These are phyloP conservation scores for Intubia oerlemansii DNA, from an alignment of 2,329 filamentous ascomycete species.

Conservation along the genomic window DNA sequence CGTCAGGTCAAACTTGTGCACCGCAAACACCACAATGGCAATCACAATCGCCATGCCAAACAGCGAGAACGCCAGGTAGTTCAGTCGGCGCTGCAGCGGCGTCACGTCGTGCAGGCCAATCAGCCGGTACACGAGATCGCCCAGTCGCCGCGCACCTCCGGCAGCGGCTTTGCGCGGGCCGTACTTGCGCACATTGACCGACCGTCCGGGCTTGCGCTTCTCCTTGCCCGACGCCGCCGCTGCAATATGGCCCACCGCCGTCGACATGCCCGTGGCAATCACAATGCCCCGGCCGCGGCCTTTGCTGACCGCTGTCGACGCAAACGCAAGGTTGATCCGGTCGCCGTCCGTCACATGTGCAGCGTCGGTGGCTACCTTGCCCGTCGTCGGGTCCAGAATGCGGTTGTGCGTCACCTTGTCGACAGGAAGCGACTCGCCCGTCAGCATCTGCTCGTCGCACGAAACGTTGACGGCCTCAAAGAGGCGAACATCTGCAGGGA, in stretches of 20 bases:
- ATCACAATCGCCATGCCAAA: slow-evolving; percentile 49
- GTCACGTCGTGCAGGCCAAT: slow-evolving; percentile 49
- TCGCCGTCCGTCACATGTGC: slow-evolving; percentile 45
- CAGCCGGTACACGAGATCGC: slow-evolving; percentile 18
- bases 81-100: slow-evolving; percentile 65
- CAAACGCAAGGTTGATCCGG: slow-evolving; percentile 53
- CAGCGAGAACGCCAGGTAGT: slow-evolving; percentile 63
- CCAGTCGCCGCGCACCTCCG: slow-evolving; percentile 18
- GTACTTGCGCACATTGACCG: slow-evolving; percentile 20
- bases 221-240: slow-evolving; percentile 33
- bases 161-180: slow-evolving; percentile 19
- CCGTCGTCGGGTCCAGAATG: slow-evolving; percentile 22
- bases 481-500: slow-evolving; percentile 50
- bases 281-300: slow-evolving; percentile 55
- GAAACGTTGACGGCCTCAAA: slow-evolving; percentile 59
- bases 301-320: slow-evolving; percentile 51
- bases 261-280: slow-evolving; percentile 51
- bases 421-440: slow-evolving; percentile 54
- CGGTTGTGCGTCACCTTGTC: slow-evolving; percentile 37
- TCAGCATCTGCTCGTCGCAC: slow-evolving; percentile 59
- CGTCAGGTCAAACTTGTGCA: slow-evolving; percentile 28
- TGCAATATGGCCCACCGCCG: slow-evolving; percentile 60
- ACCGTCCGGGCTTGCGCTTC: slow-evolving; percentile 22
- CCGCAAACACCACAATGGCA: slow-evolving; percentile 39
- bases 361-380: slow-evolving; percentile 20